Evolutionary conservation across 108 stramenopile genomes (phyloP).

Genomic region (Cyclotella choctawhatcheeana): DNA sequence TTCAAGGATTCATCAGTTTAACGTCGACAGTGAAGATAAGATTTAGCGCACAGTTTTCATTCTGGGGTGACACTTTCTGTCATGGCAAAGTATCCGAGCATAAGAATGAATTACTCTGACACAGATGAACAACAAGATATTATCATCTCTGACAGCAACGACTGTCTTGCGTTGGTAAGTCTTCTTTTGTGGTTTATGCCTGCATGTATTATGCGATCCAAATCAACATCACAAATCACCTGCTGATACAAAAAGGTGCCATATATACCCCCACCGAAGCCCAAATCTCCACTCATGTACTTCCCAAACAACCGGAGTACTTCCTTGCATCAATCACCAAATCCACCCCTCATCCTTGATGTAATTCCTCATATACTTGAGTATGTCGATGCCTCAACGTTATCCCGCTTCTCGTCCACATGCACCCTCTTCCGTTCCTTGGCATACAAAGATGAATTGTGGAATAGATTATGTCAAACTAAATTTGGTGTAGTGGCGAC

Average conservation of each 20-base stretch:
- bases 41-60: too few species aligned
- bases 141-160: background rate
- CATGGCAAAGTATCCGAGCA: too few species aligned
- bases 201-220: background rate
- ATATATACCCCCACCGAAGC: slow-evolving; percentile 14
- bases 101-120: too few species aligned
- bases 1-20: too few species aligned
- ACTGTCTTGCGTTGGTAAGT: slow-evolving; percentile 16
- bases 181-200: background rate
- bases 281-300: background rate
- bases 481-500: slow-evolving; percentile 48
- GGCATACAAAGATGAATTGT: slow-evolving; percentile 44
- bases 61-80: too few species aligned
- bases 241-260: background rate
- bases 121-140: too few species aligned
- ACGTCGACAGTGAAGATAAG: too few species aligned
- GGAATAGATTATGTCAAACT: slow-evolving; percentile 52
- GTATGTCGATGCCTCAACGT: slow-evolving; percentile 51
- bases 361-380: slow-evolving; percentile 54
- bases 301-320: background rate
- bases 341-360: slow-evolving; percentile 16
- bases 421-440: slow-evolving; percentile 44
- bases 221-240: background rate
- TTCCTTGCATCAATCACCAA: background rate
- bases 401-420: slow-evolving; percentile 42